Evolutionary conservation across 768 basidiomycete species (phyloP), one percentile per base, ranked within the genome.

Genomic region (Chalciporus chontae): DNA sequence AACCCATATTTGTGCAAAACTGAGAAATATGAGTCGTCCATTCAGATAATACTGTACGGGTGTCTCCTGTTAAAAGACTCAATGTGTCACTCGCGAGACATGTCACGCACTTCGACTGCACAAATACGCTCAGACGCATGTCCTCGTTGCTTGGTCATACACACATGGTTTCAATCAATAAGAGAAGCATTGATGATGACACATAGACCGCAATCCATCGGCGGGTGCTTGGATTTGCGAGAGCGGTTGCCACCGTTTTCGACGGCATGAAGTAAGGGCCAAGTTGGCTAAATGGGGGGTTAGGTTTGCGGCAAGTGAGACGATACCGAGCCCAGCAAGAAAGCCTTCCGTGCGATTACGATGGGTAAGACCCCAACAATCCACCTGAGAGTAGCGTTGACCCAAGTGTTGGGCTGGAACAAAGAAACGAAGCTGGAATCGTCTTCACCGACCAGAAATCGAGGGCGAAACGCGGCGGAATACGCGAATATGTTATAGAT

Each of bases 31-130:
- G 5, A 87, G 68, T 15, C 79, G 78, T 1, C 84, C 85, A 46
- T 88, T 88, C 18, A 89, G 71, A 58, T 87, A 83, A 54, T 80
- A n/a, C n/a, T n/a, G n/a, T n/a, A 79, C 0, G 85, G 86, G 52
- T 90, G 85, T 66, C 85, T 88, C 59, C 86, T 88, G 53, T 40
- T n/a, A 5, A 34, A 37, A 18, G 21, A 0, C 13, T 32, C 39
- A 43, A 10, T 5, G 24, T 6, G 27, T 8, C 37, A 15, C n/a
- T 23, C 14, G 29, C 14, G 10, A 27, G 8, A 19, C 3, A n/a
- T 31, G 5, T 8, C 64, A 74, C 56, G 24, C 49, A 85, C 87
- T 71, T 83, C 27, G 85, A 88, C 53, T 81, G 83, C 14, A 86
- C 79, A 48, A 89, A 88, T 0, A 87, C n/a, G 0, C 67, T 21